Conservation (phyloP, 306 rosid species). For the Abrus precatorius region DNA sequence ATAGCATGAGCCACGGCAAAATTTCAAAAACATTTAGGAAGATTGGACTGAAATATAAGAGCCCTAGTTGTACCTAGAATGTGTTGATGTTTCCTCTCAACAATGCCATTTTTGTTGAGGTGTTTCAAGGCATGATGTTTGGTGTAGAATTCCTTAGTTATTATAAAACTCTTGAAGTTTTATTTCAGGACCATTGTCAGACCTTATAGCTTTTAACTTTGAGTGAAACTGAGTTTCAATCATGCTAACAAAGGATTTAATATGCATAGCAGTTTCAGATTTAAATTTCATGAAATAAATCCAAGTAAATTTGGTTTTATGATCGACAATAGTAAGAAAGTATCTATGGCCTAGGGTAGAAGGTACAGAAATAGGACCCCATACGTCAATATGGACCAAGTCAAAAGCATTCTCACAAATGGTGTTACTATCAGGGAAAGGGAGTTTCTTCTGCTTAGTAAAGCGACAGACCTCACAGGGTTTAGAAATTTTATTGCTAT, state of each 20-base stretch:
- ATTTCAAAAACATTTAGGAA: too few species aligned
- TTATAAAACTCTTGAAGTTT: background rate
- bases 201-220: fast-evolving
- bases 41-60: too few species aligned
- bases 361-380: background rate
- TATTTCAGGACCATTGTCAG: background rate
- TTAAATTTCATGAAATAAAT: too few species aligned
- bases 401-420: background rate
- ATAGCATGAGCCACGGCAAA: too few species aligned
- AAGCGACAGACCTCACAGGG: too few species aligned
- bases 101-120: too few species aligned
- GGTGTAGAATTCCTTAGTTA: too few species aligned
- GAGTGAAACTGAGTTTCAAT: background rate
- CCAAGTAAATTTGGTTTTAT: background rate
- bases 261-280: too few species aligned
- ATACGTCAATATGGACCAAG: background rate
- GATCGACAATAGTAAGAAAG: background rate
- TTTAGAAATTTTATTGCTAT: too few species aligned
- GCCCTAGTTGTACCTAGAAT: too few species aligned
- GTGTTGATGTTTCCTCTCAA: too few species aligned
- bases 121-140: too few species aligned
- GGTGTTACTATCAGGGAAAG: background rate
- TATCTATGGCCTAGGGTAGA: background rate
- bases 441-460: background rate
- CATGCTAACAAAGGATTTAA: background rate